Base-by-base conservation (phyloP, 2,329 filamentous ascomycete genomes). In the Sarocladium strictum region DNA sequence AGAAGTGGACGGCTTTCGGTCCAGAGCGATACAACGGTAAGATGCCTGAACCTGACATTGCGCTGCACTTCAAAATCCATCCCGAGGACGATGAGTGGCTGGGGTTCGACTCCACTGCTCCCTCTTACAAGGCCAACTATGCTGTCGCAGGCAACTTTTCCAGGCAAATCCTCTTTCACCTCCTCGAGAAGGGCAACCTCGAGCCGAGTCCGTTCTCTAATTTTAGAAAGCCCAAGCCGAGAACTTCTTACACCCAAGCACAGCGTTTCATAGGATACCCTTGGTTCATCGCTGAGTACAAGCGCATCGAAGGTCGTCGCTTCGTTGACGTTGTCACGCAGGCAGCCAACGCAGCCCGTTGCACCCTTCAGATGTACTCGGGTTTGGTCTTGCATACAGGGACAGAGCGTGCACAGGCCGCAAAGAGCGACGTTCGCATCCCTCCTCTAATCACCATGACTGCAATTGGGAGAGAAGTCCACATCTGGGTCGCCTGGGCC, bases 261-360 rank as follows among this genome's bases (percentile, higher is more conserved):
- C 19, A 45, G 41, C 12, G 41, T 23, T 10, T 45, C 41, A 23
- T 10, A 7, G 41, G 41, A 45, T 45, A 45, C 24, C 41, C 41
- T 10, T 45, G 41, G 41, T 45, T 45, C 41, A 45, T 45, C 21
- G 41, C 11, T 11, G 41, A 45, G n/a, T 45, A 45, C 41, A 45
- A 45, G 41, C n/a, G 41, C 41, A 24, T 10, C 24, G n/a, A n/a
- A 45, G 41, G 41, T 19, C 9, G 24, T 23, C 19, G n/a, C n/a
- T n/a, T 45, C 41, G 9, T 27, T 10, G 7, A 23, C 19, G 41
- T n/a, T 45, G 41, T 27, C 3, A 19, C 21, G 41, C 41, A 45
- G n/a, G 41, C 41, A 45, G 41, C 11, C 6, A 45, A 19, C 11
- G 41, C 41, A 23, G 41, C 41, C 41, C 41, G 24, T 45, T 45